These are phyloP conservation scores for Nakazawaea molendinolei DNA, from an alignment of 805 yeast genomes.

Conservation along the genomic window DNA sequence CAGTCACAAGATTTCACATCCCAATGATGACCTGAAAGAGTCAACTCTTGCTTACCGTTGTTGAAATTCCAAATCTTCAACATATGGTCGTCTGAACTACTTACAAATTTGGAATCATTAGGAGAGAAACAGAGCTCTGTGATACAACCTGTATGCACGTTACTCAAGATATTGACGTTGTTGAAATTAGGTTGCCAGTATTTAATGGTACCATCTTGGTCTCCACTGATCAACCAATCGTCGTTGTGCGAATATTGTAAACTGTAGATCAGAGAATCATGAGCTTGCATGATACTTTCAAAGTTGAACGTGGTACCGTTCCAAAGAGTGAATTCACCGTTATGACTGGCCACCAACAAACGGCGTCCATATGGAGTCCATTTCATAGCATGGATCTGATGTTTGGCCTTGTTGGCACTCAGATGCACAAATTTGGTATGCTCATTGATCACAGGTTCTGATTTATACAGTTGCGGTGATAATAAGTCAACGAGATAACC, in stretches of 20 bases:
- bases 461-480: constrained; percentile 56
- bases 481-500: constrained; percentile 56
- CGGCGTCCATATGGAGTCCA: constrained; percentile 98
- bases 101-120: constrained; percentile 84
- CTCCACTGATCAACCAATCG: constrained; percentile 93
- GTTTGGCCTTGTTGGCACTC: constrained; percentile 85
- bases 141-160: constrained; percentile 74
- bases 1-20: constrained; percentile 96
- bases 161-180: constrained; percentile 73
- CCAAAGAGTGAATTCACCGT: constrained; percentile 97
- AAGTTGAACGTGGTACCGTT: constrained; percentile 92
- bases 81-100: constrained; percentile 87
- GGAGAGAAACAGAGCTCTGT: constrained; percentile 88
- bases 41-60: constrained; percentile 75
- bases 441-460: constrained; percentile 50
- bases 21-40: constrained; percentile 93
- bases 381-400: constrained; percentile 80
- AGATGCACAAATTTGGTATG: constrained; percentile 84
- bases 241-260: constrained; percentile 81
- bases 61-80: constrained; percentile 93
- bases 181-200: constrained; percentile 98
- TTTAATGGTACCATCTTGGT: constrained; percentile 84
- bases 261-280: constrained; percentile 81
- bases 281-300: constrained; percentile 98
- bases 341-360: constrained; percentile 79